Percentiles rank a stretch among this genome's conserved stretches.
phyloP scores from a whole-genome alignment of 768 basidiomycete genomes.

The Mycena chlorophos region DNA sequence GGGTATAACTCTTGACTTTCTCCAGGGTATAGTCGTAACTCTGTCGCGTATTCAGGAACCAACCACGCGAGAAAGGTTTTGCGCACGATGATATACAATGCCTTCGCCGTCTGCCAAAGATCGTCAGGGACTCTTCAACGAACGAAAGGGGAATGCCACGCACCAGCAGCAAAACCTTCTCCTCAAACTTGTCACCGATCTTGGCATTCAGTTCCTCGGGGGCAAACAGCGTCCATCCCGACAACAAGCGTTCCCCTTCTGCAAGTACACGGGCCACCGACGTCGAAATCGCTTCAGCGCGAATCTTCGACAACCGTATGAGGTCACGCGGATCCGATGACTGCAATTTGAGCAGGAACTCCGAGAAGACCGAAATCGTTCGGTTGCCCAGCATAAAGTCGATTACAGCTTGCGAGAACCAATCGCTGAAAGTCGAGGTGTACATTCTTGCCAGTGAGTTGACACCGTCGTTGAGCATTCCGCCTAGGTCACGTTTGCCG shows the following conservation, averaged over 20 bases:
- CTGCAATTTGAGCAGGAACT: conserved; percentile 85
- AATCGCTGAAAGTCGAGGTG: conserved; percentile 88
- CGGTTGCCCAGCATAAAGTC: conserved; percentile 90
- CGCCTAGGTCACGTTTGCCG: conserved; percentile 90
- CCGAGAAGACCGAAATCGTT: conserved; percentile 84
- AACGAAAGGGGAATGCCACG: conserved; percentile 29
- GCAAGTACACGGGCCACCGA: conserved; percentile 73
- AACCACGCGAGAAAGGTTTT: not conserved
- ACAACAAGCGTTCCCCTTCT: conserved; percentile 75
- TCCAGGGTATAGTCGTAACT: conserved; percentile 93
- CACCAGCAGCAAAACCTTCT: conserved; percentile 89
- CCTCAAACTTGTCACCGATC: conserved; percentile 82
- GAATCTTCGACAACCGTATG: conserved; percentile 83
- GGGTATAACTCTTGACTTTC: conserved; percentile 87
- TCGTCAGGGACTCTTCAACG: conserved; percentile 1
- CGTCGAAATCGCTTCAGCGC: conserved; percentile 90
- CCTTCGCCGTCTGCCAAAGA: conserved; percentile 37
- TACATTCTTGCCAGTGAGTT: conserved; percentile 93
- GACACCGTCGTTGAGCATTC: conserved; percentile 92
- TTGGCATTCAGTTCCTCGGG: conserved; percentile 75
- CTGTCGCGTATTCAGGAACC: conserved; percentile 39
- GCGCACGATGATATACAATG: conserved; percentile 78
- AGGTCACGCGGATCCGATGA: conserved; percentile 92
- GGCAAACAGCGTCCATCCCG: conserved; percentile 91
- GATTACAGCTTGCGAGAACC: conserved; percentile 96